Conservation (phyloP, 169 alveolate species). For the Perkinsus chesapeaki region DNA sequence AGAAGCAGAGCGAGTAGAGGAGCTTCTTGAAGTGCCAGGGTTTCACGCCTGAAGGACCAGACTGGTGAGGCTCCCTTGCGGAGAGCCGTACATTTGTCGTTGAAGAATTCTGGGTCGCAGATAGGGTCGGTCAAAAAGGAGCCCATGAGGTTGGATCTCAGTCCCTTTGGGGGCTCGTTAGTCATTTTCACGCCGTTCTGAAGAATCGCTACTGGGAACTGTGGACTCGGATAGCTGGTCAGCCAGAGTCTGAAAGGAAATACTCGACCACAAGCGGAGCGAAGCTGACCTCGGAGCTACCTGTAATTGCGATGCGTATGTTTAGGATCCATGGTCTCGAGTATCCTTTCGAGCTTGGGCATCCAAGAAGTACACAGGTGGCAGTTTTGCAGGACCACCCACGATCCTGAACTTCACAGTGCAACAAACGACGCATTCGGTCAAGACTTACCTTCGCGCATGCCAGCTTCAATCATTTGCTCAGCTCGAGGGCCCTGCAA, state of each 20-base stretch:
- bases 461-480: constrained; percentile 48
- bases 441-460: constrained; percentile 16
- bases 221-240: constrained; percentile 77
- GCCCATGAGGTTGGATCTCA: constrained; percentile 64
- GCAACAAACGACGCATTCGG: neutral
- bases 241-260: constrained; percentile 79
- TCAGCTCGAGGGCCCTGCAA: constrained; percentile 65
- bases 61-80: neutral
- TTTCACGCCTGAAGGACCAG: neutral
- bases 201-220: constrained; percentile 80
- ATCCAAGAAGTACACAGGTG: constrained; percentile 75
- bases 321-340: constrained; percentile 67
- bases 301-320: constrained; percentile 26
- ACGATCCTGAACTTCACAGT: constrained; percentile 40
- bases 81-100: constrained; percentile 28
- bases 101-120: constrained; percentile 65
- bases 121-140: constrained; percentile 62
- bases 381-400: constrained; percentile 80
- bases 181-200: constrained; percentile 80
- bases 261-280: constrained; percentile 39
- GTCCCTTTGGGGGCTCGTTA: constrained; percentile 75
- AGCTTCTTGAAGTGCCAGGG: constrained; percentile 58
- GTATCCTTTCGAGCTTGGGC: constrained; percentile 74
- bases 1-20: constrained; percentile 77
- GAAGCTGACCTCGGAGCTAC: constrained; percentile 15